Evolutionary conservation across 169 alveolate species (phyloP).

Genomic region (Cryptosporidium viatorum): DNA sequence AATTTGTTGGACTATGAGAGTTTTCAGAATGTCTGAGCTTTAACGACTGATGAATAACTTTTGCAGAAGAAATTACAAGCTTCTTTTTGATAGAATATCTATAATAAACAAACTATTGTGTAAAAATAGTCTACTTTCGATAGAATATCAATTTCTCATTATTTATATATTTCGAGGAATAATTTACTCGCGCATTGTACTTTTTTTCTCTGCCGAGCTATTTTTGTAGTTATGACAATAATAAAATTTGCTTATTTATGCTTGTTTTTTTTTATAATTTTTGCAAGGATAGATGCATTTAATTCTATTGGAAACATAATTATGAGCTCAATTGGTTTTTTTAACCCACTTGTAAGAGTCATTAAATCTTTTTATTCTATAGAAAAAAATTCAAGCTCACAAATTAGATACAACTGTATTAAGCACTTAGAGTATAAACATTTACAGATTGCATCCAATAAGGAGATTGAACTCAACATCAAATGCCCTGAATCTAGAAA

Average conservation of each 20-base stretch:
- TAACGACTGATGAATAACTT: too few relatives aligned
- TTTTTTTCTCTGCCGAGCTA: neutral
- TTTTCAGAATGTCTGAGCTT: neutral
- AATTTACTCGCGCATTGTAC: neutral
- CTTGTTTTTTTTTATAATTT: neutral
- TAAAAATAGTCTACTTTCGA: neutral
- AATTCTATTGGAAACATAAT: constrained; percentile 21
- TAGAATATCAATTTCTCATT: neutral
- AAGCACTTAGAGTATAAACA: constrained; percentile 29
- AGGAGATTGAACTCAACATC: neutral
- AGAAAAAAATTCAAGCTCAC: constrained; percentile 1
- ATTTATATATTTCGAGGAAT: neutral
- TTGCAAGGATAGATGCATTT: neutral
- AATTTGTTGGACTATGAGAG: too few relatives aligned
- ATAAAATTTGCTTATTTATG: neutral
- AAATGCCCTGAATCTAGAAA: neutral
- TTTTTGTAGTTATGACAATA: neutral
- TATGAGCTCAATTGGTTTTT: constrained; percentile 35
- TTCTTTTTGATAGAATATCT: too few relatives aligned
- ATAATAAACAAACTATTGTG: too few relatives aligned
- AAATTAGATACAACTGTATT: constrained; percentile 3
- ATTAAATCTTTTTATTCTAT: constrained; percentile 6
- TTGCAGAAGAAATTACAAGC: neutral
- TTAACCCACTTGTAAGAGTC: constrained; percentile 24
- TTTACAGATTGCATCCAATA: constrained; percentile 35